Evolutionary conservation across 176 grass and related monocot species (phyloP).

Genomic region (Cenchrus fungigraminus): DNA sequence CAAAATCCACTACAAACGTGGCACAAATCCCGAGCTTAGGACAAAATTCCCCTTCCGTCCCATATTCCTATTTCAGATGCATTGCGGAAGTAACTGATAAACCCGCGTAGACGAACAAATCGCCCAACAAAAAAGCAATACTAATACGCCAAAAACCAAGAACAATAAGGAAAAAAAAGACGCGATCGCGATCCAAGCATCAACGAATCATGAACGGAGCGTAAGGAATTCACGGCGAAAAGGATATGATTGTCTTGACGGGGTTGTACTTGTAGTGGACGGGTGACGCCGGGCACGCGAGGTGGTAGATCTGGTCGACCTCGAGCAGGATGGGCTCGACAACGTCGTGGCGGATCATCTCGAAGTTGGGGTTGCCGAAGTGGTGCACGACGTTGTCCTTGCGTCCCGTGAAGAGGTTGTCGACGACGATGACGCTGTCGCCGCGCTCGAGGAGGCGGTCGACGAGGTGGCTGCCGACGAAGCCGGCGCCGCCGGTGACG

Average conservation of each 20-base stretch:
- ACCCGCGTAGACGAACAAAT: slow-evolving; percentile 24
- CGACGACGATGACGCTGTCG: slow-evolving; percentile 92
- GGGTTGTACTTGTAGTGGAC: slow-evolving; percentile 99
- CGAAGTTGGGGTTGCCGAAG: slow-evolving; percentile 80
- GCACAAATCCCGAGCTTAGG: slow-evolving; percentile 41
- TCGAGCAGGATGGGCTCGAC: slow-evolving; percentile 94
- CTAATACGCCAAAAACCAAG: background rate
- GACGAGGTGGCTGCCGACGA: slow-evolving; percentile 92
- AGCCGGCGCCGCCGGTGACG: slow-evolving; percentile 89
- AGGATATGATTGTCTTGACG: slow-evolving; percentile 99
- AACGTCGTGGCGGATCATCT: slow-evolving; percentile 98
- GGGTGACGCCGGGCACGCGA: slow-evolving; percentile 89
- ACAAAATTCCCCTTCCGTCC: slow-evolving; percentile 24
- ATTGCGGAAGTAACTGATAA: background rate
- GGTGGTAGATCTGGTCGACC: slow-evolving; percentile 99
- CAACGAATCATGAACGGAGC: background rate
- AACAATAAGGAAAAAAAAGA: background rate
- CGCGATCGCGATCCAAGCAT: slow-evolving; percentile 19
- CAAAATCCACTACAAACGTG: slow-evolving; percentile 44
- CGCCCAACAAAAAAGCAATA: background rate
- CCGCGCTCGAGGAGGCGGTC: slow-evolving; percentile 80
- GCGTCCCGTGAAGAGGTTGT: slow-evolving; percentile 94
- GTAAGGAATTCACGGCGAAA: background rate
- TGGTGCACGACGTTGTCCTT: slow-evolving; percentile 96
- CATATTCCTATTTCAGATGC: slow-evolving; percentile 44